Conservation (phyloP, 768 basidiomycete species). For the Rhizopogon sp. region DNA sequence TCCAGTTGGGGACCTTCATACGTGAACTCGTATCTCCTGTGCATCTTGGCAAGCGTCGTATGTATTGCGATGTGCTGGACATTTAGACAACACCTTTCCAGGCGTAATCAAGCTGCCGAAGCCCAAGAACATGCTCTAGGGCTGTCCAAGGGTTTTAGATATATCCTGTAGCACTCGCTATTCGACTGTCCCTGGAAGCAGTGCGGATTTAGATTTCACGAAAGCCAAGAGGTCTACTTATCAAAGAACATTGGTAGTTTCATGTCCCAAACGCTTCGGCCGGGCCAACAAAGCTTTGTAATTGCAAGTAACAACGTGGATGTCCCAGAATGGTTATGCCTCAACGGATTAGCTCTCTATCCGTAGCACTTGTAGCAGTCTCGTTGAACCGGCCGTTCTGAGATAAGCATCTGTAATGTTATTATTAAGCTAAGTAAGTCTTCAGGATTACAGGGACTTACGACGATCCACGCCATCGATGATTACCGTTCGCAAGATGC, state of each 20-base stretch:
- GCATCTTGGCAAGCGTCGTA: conserved; percentile 50
- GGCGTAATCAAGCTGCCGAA: conserved; percentile 35
- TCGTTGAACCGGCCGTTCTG: no score
- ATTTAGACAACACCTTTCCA: conserved; percentile 39
- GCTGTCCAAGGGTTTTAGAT: conserved; percentile 35
- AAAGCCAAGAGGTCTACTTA: no score
- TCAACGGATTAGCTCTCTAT: no score
- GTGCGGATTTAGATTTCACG: no score
- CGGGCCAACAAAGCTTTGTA: no score
- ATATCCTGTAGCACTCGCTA: conserved; percentile 33
- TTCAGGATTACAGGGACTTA: conserved; percentile 30
- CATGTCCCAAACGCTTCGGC: no score
- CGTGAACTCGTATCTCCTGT: conserved; percentile 66
- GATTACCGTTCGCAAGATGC: conserved; percentile 71
- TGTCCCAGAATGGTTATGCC: no score
- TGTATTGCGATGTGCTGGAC: conserved; percentile 44
- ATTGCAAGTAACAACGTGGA: no score
- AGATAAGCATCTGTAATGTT: conserved; percentile 45
- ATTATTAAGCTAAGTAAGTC: conserved; percentile 4
- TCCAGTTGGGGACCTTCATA: conserved; percentile 67
- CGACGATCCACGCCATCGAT: conserved; percentile 81
- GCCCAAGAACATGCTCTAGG: conserved; percentile 31
- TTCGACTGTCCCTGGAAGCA: neutral
- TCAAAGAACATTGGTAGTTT: no score
- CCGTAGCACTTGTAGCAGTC: no score